Percentiles rank a stretch among this genome's conserved stretches.
phyloP scores from a whole-genome alignment of 2,329 filamentous ascomycete genomes.

The Colletotrichum higginsianum region DNA sequence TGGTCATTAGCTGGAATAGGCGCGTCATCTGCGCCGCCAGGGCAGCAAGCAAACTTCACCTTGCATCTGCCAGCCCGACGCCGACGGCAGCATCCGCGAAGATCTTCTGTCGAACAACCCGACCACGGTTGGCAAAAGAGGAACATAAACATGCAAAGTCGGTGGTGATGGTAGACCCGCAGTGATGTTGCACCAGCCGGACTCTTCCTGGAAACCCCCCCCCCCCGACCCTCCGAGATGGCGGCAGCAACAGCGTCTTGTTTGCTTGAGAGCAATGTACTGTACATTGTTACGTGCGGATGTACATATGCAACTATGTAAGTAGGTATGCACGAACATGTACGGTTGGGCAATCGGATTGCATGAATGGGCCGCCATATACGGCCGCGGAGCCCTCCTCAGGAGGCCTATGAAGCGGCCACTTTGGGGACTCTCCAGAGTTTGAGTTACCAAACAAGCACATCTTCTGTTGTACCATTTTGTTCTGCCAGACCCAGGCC shows the following conservation, averaged over 20 bases:
- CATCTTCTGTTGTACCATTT: constrained; percentile 11
- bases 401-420: not conserved
- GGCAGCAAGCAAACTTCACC: not conserved
- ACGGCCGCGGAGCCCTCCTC: constrained; percentile 4
- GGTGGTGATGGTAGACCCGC: not conserved
- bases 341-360: constrained; percentile 13
- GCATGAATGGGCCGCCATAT: constrained; percentile 17
- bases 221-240: not conserved
- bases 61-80: constrained; percentile 8
- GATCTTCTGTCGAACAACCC: constrained; percentile 17
- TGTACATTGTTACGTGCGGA: not conserved
- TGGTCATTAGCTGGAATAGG: not conserved
- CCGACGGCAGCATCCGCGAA: constrained; percentile 25
- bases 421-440: constrained; percentile 8
- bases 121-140: not conserved
- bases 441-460: constrained; percentile 20
- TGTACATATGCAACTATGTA: not conserved
- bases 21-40: not conserved
- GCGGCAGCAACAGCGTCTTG: not conserved
- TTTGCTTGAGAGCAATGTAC: not conserved
- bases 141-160: not conserved
- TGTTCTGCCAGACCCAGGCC: constrained; percentile 1
- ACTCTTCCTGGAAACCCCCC: not conserved
- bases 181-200: not conserved
- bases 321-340: not conserved